Base-by-base conservation (phyloP, 2,329 filamentous ascomycete species). In the Colletotrichum sansevieriae region DNA sequence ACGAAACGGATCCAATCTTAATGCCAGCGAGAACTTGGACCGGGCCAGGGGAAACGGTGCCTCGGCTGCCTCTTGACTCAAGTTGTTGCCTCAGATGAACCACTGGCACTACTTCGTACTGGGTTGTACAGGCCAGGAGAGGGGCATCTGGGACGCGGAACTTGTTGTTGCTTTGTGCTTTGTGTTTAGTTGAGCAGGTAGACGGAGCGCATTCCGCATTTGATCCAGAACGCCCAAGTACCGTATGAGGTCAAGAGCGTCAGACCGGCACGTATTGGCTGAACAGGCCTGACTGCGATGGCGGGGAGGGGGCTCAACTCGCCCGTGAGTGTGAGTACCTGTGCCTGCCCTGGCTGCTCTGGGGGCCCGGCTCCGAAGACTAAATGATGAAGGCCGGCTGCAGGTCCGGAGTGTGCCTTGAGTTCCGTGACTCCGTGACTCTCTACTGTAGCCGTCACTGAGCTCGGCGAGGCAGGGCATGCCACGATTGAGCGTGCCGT, bases 171-270 rank as follows among this genome's bases (percentile, higher is more conserved):
- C 49, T 15, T 35, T 52, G 37, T 39, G 37, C 37, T 33, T 39
- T 39, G 37, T 39, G 37, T 39, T 13, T 33, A 49, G 46, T 39
- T 41, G 58, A 22, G 49, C 25, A 43, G 20, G 22, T 15, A 39
- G 62, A 65, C 65, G 62, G 65, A 68, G 49, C 35, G 62, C 35
- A 65, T 65, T 65, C 62, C 65, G 65, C 56, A 65, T 65, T 49
- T 13, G 43, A n/a, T n/a, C 22, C 22, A 4, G 22, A 22, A 22
- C 22, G 22, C 4, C 25, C 25, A 29, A 29, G 25, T 29, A 29
- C 25, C 25, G 25, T 29, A 29, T 29, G 25, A 29, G 25, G 25
- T 29, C 25, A 29, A 6, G 29, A 29, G 29, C 29, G 29, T 29
- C 29, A 29, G 29, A 7, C 29, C 7, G 29, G 29, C 4, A 29